A percentile compares a stretch with the other conserved stretches of the same genome.
These are phyloP conservation scores for Lactarius pseudohatsudake DNA, from an alignment of 768 basidiomycete species.

Conservation along the genomic window DNA sequence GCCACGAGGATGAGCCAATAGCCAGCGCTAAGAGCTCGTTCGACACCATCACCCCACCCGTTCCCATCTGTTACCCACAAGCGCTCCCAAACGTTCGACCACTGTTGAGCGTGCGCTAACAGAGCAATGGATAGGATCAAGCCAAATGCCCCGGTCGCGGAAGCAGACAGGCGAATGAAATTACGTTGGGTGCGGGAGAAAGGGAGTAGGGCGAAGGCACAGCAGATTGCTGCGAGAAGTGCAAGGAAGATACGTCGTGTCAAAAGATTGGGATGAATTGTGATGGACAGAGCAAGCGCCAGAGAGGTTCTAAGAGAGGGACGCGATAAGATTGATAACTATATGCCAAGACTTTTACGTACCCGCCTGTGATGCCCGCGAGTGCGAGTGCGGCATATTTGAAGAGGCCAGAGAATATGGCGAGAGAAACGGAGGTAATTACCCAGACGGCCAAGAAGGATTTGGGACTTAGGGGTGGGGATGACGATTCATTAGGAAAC, in stretches of 20 bases:
- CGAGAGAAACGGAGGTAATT: conserved; percentile 48
- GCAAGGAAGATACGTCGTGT: conserved; percentile 47
- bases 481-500: conserved; percentile 50
- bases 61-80: conserved; percentile 50
- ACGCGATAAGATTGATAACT: conserved; percentile 8
- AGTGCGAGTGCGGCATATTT: conserved; percentile 50
- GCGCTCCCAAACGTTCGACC: conserved; percentile 64
- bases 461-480: conserved; percentile 44
- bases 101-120: conserved; percentile 48
- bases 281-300: conserved; percentile 52
- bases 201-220: conserved; percentile 47
- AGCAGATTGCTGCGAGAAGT: conserved; percentile 40
- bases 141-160: conserved; percentile 59
- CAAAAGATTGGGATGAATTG: conserved; percentile 53
- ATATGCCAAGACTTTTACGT: conserved; percentile 27
- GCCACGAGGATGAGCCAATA: conserved; percentile 51
- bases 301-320: conserved; percentile 40
- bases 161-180: conserved; percentile 49
- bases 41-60: conserved; percentile 55
- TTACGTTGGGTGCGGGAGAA: conserved; percentile 46
- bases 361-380: conserved; percentile 57
- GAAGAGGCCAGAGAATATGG: conserved; percentile 55
- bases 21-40: conserved; percentile 59
- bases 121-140: conserved; percentile 53
- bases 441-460: conserved; percentile 64